Conservation (phyloP, 352 stramenopile genomes). For the Pythium brachiatum region DNA sequence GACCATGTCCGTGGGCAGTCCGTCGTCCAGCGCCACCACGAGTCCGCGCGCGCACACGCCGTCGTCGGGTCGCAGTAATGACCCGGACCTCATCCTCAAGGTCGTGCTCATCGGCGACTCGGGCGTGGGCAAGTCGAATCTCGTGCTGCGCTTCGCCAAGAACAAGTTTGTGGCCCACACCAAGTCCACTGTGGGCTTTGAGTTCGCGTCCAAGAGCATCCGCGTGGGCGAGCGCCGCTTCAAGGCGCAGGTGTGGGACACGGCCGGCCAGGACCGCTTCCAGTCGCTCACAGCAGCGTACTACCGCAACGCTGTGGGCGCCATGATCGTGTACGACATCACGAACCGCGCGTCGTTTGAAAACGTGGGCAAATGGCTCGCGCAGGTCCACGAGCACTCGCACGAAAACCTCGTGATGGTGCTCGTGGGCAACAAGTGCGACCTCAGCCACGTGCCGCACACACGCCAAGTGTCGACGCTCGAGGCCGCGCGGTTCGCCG, state of each 20-base stretch:
- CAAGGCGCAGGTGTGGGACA: conserved; percentile 90
- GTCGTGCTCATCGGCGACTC: conserved; percentile 89
- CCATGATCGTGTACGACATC: conserved; percentile 93
- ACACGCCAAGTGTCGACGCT: conserved; percentile 83
- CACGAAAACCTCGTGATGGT: conserved; percentile 83
- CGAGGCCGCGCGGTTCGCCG: conserved; percentile 80
- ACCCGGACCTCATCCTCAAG: conserved; percentile 78
- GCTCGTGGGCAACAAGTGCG: conserved; percentile 88
- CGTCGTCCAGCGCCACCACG: conserved; percentile 38
- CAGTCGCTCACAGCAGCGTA: conserved; percentile 91
- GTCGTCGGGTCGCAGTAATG: conserved; percentile 15
- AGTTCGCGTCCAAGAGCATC: conserved; percentile 87
- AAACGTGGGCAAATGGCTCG: conserved; percentile 72
- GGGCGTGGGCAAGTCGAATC: conserved; percentile 85
- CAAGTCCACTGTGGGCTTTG: conserved; percentile 83
- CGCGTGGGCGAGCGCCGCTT: conserved; percentile 77
- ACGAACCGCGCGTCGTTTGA: conserved; percentile 86
- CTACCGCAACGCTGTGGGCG: conserved; percentile 88
- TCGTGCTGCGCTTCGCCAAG: conserved; percentile 88
- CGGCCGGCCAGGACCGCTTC: conserved; percentile 89
- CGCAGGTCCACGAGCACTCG: conserved; percentile 77
- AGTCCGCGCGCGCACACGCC: conserved; percentile 48
- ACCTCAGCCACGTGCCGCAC: conserved; percentile 72
- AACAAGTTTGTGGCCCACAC: conserved; percentile 82
- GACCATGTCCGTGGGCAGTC: conserved; percentile 23